Conservation (phyloP, 345 rosid genomes). For the Barbarea vulgaris region DNA sequence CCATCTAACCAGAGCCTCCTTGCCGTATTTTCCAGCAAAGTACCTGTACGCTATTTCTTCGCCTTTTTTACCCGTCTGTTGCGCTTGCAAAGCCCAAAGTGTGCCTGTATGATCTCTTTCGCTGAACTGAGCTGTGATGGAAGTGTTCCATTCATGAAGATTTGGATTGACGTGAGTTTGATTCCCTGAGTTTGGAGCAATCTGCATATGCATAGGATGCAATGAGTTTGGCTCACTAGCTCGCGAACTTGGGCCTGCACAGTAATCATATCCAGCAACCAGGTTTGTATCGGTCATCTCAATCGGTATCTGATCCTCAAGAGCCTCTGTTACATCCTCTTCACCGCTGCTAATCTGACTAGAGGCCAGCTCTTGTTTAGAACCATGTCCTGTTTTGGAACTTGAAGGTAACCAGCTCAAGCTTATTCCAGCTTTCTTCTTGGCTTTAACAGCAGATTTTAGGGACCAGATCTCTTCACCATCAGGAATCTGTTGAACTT, state of each 20-base stretch:
- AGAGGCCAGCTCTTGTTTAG: slow-evolving; percentile 40
- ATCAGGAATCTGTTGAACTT: slow-evolving; percentile 64
- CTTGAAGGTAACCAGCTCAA: slow-evolving; percentile 73
- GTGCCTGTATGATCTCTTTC: slow-evolving; percentile 55
- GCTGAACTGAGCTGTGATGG: slow-evolving; percentile 39
- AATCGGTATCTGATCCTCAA: slow-evolving; percentile 32
- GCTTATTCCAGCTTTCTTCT: slow-evolving; percentile 48
- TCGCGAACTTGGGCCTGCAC: slow-evolving; percentile 28
- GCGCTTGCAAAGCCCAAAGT: slow-evolving; percentile 51
- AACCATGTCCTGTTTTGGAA: slow-evolving; percentile 70
- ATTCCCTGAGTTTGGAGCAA: slow-evolving; percentile 25
- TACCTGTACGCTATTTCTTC: slow-evolving; percentile 69
- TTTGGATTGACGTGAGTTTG: slow-evolving; percentile 34
- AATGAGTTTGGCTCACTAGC: slow-evolving; percentile 19
- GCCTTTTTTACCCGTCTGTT: slow-evolving; percentile 68
- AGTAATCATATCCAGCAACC: slow-evolving; percentile 42
- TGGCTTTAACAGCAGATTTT: slow-evolving; percentile 45
- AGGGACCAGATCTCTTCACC: slow-evolving; percentile 72
- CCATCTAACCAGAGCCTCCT: slow-evolving; percentile 59
- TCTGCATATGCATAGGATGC: slow-evolving; percentile 18
- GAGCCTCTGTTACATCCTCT: slow-evolving; percentile 34
- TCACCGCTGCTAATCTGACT: slow-evolving; percentile 32
- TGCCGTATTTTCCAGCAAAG: slow-evolving; percentile 46
- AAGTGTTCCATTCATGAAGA: slow-evolving; percentile 39
- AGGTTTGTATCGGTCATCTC: slow-evolving; percentile 40